These are phyloP conservation scores for Leccinum longicurvipes DNA, from an alignment of 768 basidiomycete species.

Conservation along the genomic window DNA sequence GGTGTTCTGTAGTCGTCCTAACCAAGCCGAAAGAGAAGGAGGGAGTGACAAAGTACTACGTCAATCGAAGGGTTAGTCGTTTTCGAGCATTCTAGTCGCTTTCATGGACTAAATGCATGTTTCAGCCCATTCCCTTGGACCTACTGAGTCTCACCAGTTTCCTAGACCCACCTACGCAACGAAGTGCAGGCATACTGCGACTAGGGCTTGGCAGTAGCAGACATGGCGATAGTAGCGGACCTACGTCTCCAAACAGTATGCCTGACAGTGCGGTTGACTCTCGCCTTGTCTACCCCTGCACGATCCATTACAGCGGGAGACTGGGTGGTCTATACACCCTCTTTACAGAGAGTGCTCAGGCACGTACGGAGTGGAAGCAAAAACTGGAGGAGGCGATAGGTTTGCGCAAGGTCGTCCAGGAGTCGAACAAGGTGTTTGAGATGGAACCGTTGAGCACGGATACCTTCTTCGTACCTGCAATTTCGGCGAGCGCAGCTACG, in stretches of 20 bases:
- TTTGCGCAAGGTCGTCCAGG: slow-evolving; percentile 81
- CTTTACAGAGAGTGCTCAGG: slow-evolving; percentile 78
- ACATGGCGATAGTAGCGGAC: slow-evolving; percentile 27
- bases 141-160: slow-evolving; percentile 83
- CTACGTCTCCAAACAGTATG: slow-evolving; percentile 22
- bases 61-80: slow-evolving; percentile 68
- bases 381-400: slow-evolving; percentile 88
- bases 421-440: slow-evolving; percentile 94
- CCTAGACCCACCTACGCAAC: slow-evolving; percentile 73
- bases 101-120: neutral
- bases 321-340: slow-evolving; percentile 83
- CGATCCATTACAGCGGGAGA: slow-evolving; percentile 84
- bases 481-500: slow-evolving; percentile 41
- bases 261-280: slow-evolving; percentile 55
- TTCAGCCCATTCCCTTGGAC: slow-evolving; percentile 88
- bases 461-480: slow-evolving; percentile 78
- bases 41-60: slow-evolving; percentile 69
- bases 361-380: slow-evolving; percentile 82
- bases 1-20: slow-evolving; percentile 64
- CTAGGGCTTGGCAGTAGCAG: slow-evolving; percentile 43
- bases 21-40: slow-evolving; percentile 83
- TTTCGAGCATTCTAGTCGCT: neutral
- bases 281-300: slow-evolving; percentile 81
- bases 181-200: slow-evolving; percentile 69
- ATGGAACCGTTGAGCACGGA: slow-evolving; percentile 85